These are phyloP conservation scores for Neurospora sp. DNA, from an alignment of 495 filamentous ascomycete genomes.

Conservation along the genomic window DNA sequence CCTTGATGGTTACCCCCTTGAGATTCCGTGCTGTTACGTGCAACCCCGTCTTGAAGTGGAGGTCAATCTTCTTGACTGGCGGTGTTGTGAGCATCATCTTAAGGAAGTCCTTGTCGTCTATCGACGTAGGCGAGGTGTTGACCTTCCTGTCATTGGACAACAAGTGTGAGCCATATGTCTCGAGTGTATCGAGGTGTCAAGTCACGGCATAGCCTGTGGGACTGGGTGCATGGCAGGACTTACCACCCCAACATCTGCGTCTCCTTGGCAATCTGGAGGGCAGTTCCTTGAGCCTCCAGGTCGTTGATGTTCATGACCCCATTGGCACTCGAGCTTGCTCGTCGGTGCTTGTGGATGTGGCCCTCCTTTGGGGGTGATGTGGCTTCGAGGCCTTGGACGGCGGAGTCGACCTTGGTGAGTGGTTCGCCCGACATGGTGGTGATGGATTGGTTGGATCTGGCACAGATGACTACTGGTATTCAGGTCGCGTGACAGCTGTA, in stretches of 20 bases:
- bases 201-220: background rate
- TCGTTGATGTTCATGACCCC: slow-evolving; percentile 78
- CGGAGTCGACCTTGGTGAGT: slow-evolving; percentile 79
- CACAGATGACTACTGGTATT: background rate
- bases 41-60: slow-evolving; percentile 78
- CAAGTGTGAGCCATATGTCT: background rate
- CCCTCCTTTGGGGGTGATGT: slow-evolving; percentile 53
- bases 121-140: slow-evolving; percentile 65
- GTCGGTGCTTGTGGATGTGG: slow-evolving; percentile 41
- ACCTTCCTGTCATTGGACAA: slow-evolving; percentile 60
- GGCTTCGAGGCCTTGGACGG: slow-evolving; percentile 61
- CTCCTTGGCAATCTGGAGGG: slow-evolving; percentile 71
- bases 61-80: slow-evolving; percentile 84
- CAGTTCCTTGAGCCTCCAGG: slow-evolving; percentile 64
- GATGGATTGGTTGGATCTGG: slow-evolving; percentile 3
- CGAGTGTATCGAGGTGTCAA: background rate
- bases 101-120: slow-evolving; percentile 73
- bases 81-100: slow-evolving; percentile 71
- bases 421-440: slow-evolving; percentile 51
- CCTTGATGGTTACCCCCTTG: slow-evolving; percentile 91
- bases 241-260: slow-evolving; percentile 88
- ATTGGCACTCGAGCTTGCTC: slow-evolving; percentile 53
- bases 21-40: slow-evolving; percentile 82
- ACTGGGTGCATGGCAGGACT: slow-evolving; percentile 21
- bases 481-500: background rate